A percentile compares a stretch with the other conserved stretches of the same genome.
phyloP scores from a whole-genome alignment of 192 early-diverging fungal genomes.

The Geosiphon pyriformis region DNA sequence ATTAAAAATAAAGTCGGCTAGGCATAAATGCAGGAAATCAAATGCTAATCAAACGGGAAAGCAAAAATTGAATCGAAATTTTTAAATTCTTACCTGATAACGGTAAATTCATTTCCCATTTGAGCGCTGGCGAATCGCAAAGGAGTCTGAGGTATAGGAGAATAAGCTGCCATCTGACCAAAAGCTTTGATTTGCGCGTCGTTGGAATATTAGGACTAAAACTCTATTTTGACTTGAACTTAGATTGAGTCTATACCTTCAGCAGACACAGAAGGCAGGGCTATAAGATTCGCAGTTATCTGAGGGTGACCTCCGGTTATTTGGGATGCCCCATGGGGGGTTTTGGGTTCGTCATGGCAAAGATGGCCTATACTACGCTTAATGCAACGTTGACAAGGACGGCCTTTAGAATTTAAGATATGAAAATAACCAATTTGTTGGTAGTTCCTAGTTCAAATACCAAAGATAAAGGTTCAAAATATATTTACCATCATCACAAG shows the following conservation, averaged over 20 bases:
- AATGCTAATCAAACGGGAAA: slow-evolving; percentile 36
- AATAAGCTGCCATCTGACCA: not conserved
- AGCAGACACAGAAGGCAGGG: slow-evolving; percentile 3
- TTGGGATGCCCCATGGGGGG: slow-evolving; percentile 26
- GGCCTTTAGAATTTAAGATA: slow-evolving; percentile 42
- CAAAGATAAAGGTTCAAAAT: not conserved
- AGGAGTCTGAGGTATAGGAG: slow-evolving; percentile 40
- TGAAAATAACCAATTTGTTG: not conserved
- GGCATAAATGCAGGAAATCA: no score
- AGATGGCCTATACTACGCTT: slow-evolving; percentile 91
- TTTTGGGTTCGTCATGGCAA: slow-evolving; percentile 82
- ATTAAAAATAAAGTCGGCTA: no score
- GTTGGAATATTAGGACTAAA: no score
- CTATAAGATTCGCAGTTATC: slow-evolving; percentile 6
- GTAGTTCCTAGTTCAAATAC: not conserved
- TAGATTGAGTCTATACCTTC: no score
- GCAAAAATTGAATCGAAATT: not conserved
- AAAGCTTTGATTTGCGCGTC: not conserved
- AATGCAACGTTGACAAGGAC: slow-evolving; percentile 93
- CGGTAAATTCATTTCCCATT: slow-evolving; percentile 77
- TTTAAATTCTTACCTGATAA: slow-evolving; percentile 44
- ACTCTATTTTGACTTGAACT: no score
- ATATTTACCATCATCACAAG: slow-evolving; percentile 70
- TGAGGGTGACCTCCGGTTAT: slow-evolving; percentile 5
- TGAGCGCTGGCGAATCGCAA: slow-evolving; percentile 72